phyloP scores from a whole-genome alignment of 2,329 filamentous ascomycete species.

The Claviceps maximensis region DNA sequence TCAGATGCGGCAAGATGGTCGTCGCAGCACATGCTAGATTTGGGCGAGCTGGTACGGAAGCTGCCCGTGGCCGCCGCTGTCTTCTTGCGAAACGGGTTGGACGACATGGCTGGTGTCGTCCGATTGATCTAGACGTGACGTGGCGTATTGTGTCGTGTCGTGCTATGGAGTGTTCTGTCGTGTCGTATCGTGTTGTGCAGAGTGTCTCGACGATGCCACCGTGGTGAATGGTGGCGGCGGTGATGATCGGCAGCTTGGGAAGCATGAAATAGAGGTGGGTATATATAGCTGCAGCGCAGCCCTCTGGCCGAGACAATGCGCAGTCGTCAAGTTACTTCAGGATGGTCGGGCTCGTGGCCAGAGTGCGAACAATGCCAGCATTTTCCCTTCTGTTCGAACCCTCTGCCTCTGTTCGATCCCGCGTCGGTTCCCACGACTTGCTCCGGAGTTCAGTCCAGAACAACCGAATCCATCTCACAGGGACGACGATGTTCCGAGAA shows the following conservation, averaged over 20 bases:
- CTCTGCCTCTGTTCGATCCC: no score
- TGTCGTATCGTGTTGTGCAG: not conserved
- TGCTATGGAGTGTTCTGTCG: no score
- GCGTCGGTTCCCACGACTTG: no score
- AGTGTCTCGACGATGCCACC: no score
- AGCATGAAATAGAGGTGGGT: not conserved
- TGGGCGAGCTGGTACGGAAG: conserved; percentile 8
- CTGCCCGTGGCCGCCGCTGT: conserved; percentile 8
- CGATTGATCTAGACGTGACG: not conserved
- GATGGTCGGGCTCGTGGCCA: conserved; percentile 5
- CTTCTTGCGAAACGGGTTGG: conserved; percentile 14
- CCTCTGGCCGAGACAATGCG: not conserved
- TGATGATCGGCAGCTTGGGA: not conserved
- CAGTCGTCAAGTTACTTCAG: no score
- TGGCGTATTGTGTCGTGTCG: not conserved
- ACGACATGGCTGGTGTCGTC: conserved; percentile 8
- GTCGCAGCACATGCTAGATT: conserved; percentile 10
- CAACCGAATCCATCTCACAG: no score
- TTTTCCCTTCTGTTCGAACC: not conserved
- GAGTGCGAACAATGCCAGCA: conserved; percentile 1
- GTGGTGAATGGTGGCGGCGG: not conserved
- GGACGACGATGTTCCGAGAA: no score
- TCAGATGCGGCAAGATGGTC: not conserved
- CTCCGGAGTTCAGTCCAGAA: no score
- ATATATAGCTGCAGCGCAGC: not conserved